These are phyloP conservation scores for Beauveria australis DNA, from an alignment of 2,329 filamentous ascomycete species.

Conservation along the genomic window DNA sequence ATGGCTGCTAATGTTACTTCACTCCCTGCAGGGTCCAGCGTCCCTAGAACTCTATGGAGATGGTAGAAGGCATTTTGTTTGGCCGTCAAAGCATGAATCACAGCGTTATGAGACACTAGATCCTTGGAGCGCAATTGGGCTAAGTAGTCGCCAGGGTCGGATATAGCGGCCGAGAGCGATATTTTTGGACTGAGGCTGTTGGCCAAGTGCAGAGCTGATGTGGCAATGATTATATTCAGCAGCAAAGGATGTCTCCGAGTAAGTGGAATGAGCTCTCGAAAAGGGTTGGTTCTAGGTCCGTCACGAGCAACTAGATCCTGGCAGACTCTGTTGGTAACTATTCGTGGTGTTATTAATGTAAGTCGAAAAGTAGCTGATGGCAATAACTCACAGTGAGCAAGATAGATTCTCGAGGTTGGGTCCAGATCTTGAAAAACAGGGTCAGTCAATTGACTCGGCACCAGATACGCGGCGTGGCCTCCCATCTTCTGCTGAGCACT, in stretches of 20 bases:
- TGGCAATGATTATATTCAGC: constrained; percentile 39
- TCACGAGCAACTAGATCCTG: constrained; percentile 45
- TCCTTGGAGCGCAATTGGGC: constrained; percentile 29
- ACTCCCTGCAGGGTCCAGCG: constrained; percentile 31
- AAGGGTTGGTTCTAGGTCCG: constrained; percentile 36
- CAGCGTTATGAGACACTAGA: constrained; percentile 29
- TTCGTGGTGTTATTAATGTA: constrained; percentile 18
- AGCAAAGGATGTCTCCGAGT: constrained; percentile 37
- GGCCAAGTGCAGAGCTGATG: constrained; percentile 41
- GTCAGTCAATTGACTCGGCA: constrained; percentile 32
- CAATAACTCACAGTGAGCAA: constrained; percentile 39
- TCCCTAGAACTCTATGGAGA: constrained; percentile 31
- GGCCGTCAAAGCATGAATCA: constrained; percentile 38
- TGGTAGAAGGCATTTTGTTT: constrained; percentile 39
- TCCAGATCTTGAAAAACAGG: constrained; percentile 48
- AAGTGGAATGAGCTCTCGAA: constrained; percentile 39
- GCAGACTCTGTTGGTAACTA: constrained; percentile 41
- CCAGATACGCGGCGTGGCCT: not conserved
- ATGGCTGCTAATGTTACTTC: constrained; percentile 40
- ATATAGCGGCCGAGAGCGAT: constrained; percentile 22
- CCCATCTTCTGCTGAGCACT: not conserved
- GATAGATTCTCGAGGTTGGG: constrained; percentile 35
- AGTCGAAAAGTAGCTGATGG: not conserved
- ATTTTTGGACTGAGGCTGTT: constrained; percentile 31
- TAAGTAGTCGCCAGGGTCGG: constrained; percentile 29